Evolutionary conservation across 192 early-diverging fungal genomes (phyloP).

Genomic region (Coemansia sp.): DNA sequence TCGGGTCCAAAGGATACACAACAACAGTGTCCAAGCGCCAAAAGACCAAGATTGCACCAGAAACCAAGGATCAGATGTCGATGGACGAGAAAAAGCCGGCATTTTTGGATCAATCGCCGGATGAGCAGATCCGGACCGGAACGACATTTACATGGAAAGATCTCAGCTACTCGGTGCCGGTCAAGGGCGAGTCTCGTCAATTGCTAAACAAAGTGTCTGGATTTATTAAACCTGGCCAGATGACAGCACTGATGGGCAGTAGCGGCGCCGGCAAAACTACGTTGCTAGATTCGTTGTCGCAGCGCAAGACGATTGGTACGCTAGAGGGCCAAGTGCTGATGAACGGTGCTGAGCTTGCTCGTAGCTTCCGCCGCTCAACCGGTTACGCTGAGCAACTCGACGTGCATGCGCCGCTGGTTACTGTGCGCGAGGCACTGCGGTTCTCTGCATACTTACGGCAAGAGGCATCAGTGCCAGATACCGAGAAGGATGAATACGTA

Average conservation of each 20-base stretch:
- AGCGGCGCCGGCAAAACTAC: slow-evolving; percentile 74
- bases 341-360: slow-evolving; percentile 56
- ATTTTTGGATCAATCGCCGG: background rate
- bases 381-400: slow-evolving; percentile 87
- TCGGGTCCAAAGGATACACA: slow-evolving; percentile 56
- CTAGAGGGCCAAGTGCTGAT: slow-evolving; percentile 71
- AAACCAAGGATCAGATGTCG: background rate
- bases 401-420: slow-evolving; percentile 72
- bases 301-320: slow-evolving; percentile 71
- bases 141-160: slow-evolving; percentile 68
- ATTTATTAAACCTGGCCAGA: slow-evolving; percentile 70
- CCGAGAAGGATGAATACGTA: slow-evolving; percentile 70
- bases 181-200: slow-evolving; percentile 56
- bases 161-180: slow-evolving; percentile 58
- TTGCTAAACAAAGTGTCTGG: slow-evolving; percentile 68
- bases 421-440: slow-evolving; percentile 64
- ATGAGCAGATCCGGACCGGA: slow-evolving; percentile 54
- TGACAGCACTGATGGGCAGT: slow-evolving; percentile 81
- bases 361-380: slow-evolving; percentile 67
- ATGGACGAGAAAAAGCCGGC: background rate
- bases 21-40: slow-evolving; percentile 55
- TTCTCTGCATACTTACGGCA: slow-evolving; percentile 70
- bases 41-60: slow-evolving; percentile 15
- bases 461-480: slow-evolving; percentile 61
- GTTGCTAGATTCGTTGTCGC: slow-evolving; percentile 69